Conservation (phyloP, 2,329 filamentous ascomycete species). For the Pyricularia grisea region DNA sequence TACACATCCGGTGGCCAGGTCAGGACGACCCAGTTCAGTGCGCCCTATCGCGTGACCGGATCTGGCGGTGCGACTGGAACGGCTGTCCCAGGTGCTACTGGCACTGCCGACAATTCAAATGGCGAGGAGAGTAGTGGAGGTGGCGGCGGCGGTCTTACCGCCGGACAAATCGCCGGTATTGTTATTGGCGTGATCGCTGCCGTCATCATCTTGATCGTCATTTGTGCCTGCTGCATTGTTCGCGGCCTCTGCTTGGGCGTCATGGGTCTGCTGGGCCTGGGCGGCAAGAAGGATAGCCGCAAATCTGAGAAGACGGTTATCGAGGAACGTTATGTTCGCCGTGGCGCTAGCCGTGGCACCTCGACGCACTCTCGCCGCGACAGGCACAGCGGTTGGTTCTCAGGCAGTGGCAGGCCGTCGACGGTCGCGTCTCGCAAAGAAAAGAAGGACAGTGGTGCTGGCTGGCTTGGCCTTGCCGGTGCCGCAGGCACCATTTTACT, state of each 20-base stretch:
- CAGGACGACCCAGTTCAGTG: slow-evolving; percentile 45
- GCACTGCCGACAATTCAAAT: slow-evolving; percentile 34
- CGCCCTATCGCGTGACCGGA: slow-evolving; percentile 42
- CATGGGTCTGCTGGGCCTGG: slow-evolving; percentile 51
- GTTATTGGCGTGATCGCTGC: slow-evolving; percentile 65
- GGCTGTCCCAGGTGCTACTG: slow-evolving; percentile 29
- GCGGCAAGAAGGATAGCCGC: slow-evolving; percentile 37
- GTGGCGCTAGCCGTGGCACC: slow-evolving; percentile 25
- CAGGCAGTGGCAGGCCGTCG: slow-evolving; percentile 32
- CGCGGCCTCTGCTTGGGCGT: slow-evolving; percentile 51
- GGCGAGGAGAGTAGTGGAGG: slow-evolving; percentile 29
- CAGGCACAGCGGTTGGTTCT: slow-evolving; percentile 48
- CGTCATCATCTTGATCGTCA: slow-evolving; percentile 54
- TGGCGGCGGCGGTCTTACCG: slow-evolving; percentile 43
- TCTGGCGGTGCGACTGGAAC: slow-evolving; percentile 41
- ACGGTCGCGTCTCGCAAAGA: slow-evolving; percentile 35
- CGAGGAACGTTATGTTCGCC: slow-evolving; percentile 44
- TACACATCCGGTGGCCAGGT: slow-evolving; percentile 26
- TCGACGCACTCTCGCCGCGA: slow-evolving; percentile 35
- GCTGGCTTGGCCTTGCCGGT: slow-evolving; percentile 44
- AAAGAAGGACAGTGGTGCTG: slow-evolving; percentile 37
- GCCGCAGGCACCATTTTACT: slow-evolving; percentile 40
- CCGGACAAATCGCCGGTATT: slow-evolving; percentile 71
- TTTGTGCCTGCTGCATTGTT: slow-evolving; percentile 68
- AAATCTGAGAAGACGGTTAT: slow-evolving; percentile 36